A percentile compares a stretch with the other conserved stretches of the same genome.
Evolutionary conservation across 2,329 filamentous ascomycete genomes (phyloP).

Genomic region (Sporothrix variecibatus): DNA sequence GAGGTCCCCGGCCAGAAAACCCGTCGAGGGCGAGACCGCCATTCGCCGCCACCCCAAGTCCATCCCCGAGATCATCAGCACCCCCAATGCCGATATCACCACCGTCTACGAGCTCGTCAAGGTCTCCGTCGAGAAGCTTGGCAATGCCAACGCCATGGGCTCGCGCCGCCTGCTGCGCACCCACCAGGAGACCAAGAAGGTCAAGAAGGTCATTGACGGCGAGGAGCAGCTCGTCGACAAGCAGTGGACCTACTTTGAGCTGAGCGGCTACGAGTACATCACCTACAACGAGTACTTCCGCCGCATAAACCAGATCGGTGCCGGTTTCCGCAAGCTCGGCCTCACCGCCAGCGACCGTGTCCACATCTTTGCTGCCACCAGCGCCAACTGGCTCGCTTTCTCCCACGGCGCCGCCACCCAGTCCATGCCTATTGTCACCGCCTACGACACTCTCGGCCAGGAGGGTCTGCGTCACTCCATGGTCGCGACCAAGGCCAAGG

Average conservation of each 20-base stretch:
- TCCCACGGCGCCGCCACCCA: slow-evolving; percentile 65
- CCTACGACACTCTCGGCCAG: slow-evolving; percentile 78
- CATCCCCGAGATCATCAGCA: slow-evolving; percentile 62
- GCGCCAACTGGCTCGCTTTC: slow-evolving; percentile 54
- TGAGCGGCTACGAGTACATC: slow-evolving; percentile 75
- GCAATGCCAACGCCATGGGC: slow-evolving; percentile 66
- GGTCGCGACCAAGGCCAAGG: slow-evolving; percentile 68
- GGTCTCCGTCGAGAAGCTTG: slow-evolving; percentile 64
- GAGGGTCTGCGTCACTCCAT: slow-evolving; percentile 75
- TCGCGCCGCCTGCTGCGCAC: slow-evolving; percentile 73
- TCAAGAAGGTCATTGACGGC: slow-evolving; percentile 85
- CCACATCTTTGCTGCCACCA: slow-evolving; percentile 79
- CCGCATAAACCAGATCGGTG: slow-evolving; percentile 65
- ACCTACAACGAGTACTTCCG: slow-evolving; percentile 78
- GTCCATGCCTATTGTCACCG: slow-evolving; percentile 80
- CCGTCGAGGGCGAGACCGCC: slow-evolving; percentile 71
- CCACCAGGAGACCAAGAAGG: slow-evolving; percentile 81
- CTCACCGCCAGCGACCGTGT: slow-evolving; percentile 68
- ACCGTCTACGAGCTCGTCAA: slow-evolving; percentile 77
- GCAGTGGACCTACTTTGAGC: slow-evolving; percentile 85
- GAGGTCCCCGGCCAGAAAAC: slow-evolving; percentile 64
- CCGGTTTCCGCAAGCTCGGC: slow-evolving; percentile 72
- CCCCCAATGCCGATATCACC: slow-evolving; percentile 63
- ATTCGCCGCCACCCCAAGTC: slow-evolving; percentile 66
- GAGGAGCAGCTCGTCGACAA: slow-evolving; percentile 79